phyloP scores from a whole-genome alignment of 2,329 filamentous ascomycete genomes.

The Trichophyton equinum region DNA sequence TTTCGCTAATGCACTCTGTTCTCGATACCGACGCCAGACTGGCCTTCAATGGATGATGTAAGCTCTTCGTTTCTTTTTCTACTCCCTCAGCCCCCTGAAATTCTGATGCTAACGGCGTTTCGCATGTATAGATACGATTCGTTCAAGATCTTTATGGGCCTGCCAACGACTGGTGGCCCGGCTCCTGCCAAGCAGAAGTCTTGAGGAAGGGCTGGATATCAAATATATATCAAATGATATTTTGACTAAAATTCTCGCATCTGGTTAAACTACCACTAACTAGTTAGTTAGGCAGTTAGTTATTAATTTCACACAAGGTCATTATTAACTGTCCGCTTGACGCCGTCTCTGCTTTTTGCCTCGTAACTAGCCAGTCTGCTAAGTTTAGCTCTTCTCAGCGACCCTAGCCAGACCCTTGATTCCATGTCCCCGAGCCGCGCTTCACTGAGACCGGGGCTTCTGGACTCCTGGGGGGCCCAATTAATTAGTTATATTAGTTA shows the following conservation, averaged over 20 bases:
- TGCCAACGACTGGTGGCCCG: constrained; percentile 67
- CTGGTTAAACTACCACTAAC: no score
- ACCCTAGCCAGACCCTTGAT: background rate
- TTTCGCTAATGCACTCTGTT: constrained; percentile 6
- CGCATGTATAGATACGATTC: constrained; percentile 47
- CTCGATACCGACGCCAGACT: constrained; percentile 34
- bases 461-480: background rate
- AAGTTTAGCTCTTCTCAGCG: no score
- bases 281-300: no score
- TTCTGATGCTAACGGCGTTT: background rate
- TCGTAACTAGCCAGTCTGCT: no score
- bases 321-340: no score
- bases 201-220: background rate
- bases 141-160: constrained; percentile 81
- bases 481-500: background rate
- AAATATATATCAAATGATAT: background rate
- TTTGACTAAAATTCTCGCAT: no score
- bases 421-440: background rate
- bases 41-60: constrained; percentile 92
- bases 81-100: no score
- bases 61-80: constrained; percentile 26
- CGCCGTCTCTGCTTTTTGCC: no score
- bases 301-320: no score
- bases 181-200: constrained; percentile 37
- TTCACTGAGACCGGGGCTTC: background rate